A percentile compares a stretch with the other conserved stretches of the same genome.
Evolutionary conservation across 2,329 filamentous ascomycete species (phyloP).

Genomic region (Meredithiella fracta): DNA sequence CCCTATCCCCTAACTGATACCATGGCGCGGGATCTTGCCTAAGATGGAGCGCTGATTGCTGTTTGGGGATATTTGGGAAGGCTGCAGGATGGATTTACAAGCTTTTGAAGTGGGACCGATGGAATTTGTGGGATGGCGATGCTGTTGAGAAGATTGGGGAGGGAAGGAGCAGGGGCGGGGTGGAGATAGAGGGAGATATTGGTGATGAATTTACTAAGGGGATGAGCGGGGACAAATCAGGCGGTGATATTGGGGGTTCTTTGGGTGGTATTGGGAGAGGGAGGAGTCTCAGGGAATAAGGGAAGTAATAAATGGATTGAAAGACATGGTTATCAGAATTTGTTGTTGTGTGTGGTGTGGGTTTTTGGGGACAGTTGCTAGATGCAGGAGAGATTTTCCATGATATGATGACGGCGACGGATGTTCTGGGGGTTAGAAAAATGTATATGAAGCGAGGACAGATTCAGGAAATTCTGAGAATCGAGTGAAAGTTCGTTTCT

Average conservation of each 20-base stretch:
- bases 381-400: too few species aligned
- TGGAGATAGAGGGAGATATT: not conserved
- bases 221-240: not conserved
- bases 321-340: not conserved
- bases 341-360: too few species aligned
- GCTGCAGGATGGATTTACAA: too few species aligned
- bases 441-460: not conserved
- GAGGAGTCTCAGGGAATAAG: not conserved
- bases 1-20: too few species aligned
- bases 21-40: too few species aligned
- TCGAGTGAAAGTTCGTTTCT: too few species aligned
- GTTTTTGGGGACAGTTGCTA: too few species aligned
- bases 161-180: not conserved
- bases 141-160: not conserved
- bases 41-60: too few species aligned
- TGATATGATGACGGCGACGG: too few species aligned
- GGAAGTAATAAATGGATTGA: not conserved
- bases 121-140: not conserved
- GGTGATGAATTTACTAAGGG: not conserved
- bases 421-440: not conserved
- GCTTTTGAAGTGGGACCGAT: not conserved
- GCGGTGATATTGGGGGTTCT: not conserved
- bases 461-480: too few species aligned
- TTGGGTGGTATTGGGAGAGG: not conserved
- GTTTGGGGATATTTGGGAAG: too few species aligned